Conservation (phyloP, 2,329 filamentous ascomycete species). For the Allantophomopsis cytisporea region DNA sequence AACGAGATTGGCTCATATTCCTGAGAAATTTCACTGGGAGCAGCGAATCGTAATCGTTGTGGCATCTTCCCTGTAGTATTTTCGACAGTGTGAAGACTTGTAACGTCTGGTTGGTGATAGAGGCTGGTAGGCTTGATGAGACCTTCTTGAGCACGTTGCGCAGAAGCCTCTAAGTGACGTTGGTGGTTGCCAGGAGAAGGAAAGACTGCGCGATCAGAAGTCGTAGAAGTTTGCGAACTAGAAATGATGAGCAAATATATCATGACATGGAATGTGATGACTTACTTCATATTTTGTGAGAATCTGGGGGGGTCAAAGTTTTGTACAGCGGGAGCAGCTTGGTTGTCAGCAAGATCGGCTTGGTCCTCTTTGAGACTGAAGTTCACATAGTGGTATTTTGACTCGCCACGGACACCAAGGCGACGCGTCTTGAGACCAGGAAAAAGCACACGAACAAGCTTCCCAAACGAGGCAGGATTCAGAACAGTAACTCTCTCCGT, state of each 20-base stretch:
- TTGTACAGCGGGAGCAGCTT: conserved; percentile 29
- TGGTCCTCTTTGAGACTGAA: conserved; percentile 45
- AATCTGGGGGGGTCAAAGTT: conserved; percentile 34
- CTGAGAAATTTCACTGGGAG: conserved; percentile 37
- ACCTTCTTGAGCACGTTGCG: conserved; percentile 13
- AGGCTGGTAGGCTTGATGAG: conserved; percentile 31
- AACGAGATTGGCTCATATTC: conserved; percentile 59
- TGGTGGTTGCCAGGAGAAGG: conserved; percentile 23
- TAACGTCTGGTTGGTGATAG: conserved; percentile 44
- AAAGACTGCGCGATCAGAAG: conserved; percentile 20
- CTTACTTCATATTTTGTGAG: conserved; percentile 36
- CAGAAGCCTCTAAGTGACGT: conserved; percentile 17
- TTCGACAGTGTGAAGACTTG: conserved; percentile 43
- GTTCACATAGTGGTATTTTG: conserved; percentile 90
- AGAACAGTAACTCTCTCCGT: conserved; percentile 88
- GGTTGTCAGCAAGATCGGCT: conserved; percentile 20
- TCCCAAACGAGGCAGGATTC: conserved; percentile 95
- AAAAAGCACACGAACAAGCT: conserved; percentile 91
- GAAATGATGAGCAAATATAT: no score
- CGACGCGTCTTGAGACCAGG: conserved; percentile 87
- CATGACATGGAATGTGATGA: conserved; percentile 1
- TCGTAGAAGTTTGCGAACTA: conserved; percentile 14
- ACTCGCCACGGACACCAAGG: conserved; percentile 87
- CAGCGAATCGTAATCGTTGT: conserved; percentile 46
- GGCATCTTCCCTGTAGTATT: conserved; percentile 41